Conservation (phyloP, 2,329 filamentous ascomycete species). For the Aureobasidium zeae region DNA sequence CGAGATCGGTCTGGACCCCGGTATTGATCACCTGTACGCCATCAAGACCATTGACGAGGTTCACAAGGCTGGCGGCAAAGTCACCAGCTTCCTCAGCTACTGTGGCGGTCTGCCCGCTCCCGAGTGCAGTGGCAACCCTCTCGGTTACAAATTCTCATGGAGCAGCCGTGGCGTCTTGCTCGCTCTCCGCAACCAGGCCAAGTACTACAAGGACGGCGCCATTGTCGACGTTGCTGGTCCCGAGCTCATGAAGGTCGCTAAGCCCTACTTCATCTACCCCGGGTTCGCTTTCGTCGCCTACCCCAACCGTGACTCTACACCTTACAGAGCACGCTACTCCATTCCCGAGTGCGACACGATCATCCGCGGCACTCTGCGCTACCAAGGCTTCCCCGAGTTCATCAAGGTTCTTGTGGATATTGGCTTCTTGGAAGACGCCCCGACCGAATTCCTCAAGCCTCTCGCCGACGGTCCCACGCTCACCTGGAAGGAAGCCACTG, state of each 20-base stretch:
- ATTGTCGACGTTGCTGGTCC: constrained; percentile 42
- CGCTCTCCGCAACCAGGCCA: constrained; percentile 77
- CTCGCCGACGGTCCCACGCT: constrained; percentile 35
- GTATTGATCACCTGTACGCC: constrained; percentile 69
- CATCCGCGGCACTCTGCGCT: constrained; percentile 74
- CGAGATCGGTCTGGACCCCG: constrained; percentile 73
- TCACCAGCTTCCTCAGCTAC: constrained; percentile 71
- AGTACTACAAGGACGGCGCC: constrained; percentile 71
- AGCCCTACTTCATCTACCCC: constrained; percentile 85
- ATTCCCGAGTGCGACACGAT: constrained; percentile 89
- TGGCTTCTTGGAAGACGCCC: constrained; percentile 71
- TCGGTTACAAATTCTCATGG: constrained; percentile 85
- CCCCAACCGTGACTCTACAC: constrained; percentile 82
- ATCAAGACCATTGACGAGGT: constrained; percentile 82
- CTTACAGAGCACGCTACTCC: constrained; percentile 78
- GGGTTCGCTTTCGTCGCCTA: constrained; percentile 87
- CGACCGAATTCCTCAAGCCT: constrained; percentile 55
- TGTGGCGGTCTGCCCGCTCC: constrained; percentile 65
- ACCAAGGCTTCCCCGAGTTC: constrained; percentile 84
- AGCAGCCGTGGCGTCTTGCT: constrained; percentile 74
- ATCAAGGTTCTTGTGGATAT: constrained; percentile 80
- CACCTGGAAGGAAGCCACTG: constrained; percentile 76
- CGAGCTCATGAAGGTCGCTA: constrained; percentile 68
- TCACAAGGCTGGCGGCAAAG: constrained; percentile 79
- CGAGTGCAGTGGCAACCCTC: constrained; percentile 74